Conservation (phyloP, 116 monocot genomes). For the Trichopus zeylanicus region DNA sequence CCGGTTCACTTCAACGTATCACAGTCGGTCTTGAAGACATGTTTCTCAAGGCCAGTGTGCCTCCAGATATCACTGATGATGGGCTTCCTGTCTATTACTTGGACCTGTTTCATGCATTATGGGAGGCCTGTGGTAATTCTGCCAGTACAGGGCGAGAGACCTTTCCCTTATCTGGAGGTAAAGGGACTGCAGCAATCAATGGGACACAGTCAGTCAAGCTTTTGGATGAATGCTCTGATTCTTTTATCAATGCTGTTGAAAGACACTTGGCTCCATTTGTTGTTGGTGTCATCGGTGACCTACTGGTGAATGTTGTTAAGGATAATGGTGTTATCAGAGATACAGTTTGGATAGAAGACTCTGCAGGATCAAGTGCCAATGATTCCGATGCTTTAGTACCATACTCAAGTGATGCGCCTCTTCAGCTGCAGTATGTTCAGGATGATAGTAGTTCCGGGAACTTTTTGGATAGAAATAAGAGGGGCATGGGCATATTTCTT, state of each 20-base stretch:
- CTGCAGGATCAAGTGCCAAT: conserved; percentile 3
- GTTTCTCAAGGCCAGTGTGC: conserved; percentile 64
- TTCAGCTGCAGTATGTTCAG: conserved; percentile 39
- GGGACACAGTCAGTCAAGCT: conserved; percentile 90
- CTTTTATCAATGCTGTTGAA: conserved; percentile 50
- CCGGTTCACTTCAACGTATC: conserved; percentile 54
- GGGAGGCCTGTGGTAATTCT: conserved; percentile 84
- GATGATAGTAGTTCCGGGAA: conserved; percentile 17
- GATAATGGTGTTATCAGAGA: conserved; percentile 48
- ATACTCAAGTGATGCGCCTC: conserved; percentile 27
- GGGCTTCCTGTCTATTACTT: conserved; percentile 27
- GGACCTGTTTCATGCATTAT: conserved; percentile 79
- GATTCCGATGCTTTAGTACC: conserved; percentile 39
- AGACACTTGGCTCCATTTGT: conserved; percentile 58
- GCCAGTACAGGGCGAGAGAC: conserved; percentile 57
- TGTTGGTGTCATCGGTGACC: conserved; percentile 47
- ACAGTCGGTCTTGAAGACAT: conserved; percentile 86
- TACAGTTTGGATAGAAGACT: conserved; percentile 54
- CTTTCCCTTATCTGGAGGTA: conserved; percentile 64
- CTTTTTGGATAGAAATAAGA: conserved; percentile 21
- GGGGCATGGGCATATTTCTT: conserved; percentile 44
- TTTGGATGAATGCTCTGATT: conserved; percentile 43
- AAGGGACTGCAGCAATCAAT: conserved; percentile 60
- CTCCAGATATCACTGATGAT: conserved; percentile 39
- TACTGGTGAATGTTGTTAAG: conserved; percentile 35